Evolutionary conservation across 257 asterid species (phyloP), one percentile per base, ranked within the genome.

Genomic region (Ballota nigra): DNA sequence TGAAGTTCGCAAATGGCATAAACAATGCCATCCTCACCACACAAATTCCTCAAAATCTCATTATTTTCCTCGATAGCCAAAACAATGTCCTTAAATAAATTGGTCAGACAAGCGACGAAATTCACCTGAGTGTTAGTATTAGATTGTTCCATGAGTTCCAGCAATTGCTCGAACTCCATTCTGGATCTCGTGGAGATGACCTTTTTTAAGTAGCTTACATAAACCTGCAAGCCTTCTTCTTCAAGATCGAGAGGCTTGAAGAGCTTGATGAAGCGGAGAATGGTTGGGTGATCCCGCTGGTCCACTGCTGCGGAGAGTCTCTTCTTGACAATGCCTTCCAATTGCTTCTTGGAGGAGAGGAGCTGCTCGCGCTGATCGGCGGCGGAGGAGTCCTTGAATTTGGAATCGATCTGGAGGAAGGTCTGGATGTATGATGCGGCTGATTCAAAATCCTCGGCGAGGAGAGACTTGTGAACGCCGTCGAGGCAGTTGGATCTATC

Each of bases 1-100:
- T 91, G 99, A 60, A 94, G 88, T 84, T 91, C 97, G 74, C 95
- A 89, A 57, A 89, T 88, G 63, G 98, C 98, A 41, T 89, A 94
- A 40, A 91, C 99, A 72, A 91, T 87, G 16, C 91, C 97, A 82
- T 94, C 96, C 85, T 94, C 99, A 26, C 96, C 98, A 31, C 97
- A 94, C 72, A 94, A 82, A 70, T 71, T 77, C 80, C 88, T 86
- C 69, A 94, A 79, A 70, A 90, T 94, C 51, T 86, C 97, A 68
- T 82, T 80, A 38, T 89, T 94, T 69, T 92, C 95, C 84, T 94
- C 97, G 67, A 94, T 83, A 69, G 99, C 97, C 87, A 94, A 60
- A 31, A 89, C 97, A 71, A 89, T 91, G 73, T 94, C 99, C 74
- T 91, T 88, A 68, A 94, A 94, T 74, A 91, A 80, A 82, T 88